phyloP scores from a whole-genome alignment of 148 eudicot species.

The Limonium bicolor region DNA sequence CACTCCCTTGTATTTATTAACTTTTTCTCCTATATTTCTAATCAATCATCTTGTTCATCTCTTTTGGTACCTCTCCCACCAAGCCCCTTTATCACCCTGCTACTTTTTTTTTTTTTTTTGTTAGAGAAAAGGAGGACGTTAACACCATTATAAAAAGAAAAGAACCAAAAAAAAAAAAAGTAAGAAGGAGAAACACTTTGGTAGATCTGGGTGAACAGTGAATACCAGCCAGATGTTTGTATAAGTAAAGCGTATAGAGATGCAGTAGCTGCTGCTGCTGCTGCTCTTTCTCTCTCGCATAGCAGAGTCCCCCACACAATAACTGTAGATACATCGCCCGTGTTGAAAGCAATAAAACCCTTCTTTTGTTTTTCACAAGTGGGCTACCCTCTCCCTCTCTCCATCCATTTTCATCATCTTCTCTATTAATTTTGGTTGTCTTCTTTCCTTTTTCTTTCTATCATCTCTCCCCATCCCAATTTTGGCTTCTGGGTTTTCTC shows the following conservation, averaged over 20 bases:
- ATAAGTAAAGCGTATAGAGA: slow-evolving; percentile 6
- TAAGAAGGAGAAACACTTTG: too few relatives aligned
- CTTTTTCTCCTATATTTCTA: background rate
- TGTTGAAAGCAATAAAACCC: background rate
- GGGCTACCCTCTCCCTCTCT: too few relatives aligned
- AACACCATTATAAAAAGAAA: background rate
- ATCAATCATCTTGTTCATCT: background rate
- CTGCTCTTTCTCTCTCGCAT: too few relatives aligned
- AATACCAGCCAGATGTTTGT: background rate
- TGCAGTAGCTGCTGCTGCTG: too few relatives aligned
- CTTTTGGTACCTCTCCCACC: background rate
- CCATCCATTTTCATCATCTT: background rate
- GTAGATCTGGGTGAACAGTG: too few relatives aligned
- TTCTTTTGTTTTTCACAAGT: background rate
- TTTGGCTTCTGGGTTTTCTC: too few relatives aligned
- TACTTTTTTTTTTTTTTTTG: background rate
- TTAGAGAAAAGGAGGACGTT: background rate
- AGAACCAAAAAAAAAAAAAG: too few relatives aligned
- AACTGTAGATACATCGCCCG: background rate
- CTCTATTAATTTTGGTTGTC: too few relatives aligned
- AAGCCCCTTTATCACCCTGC: background rate
- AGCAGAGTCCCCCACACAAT: background rate
- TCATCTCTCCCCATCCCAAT: too few relatives aligned
- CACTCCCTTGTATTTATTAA: too few relatives aligned
- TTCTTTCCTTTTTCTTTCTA: too few relatives aligned